Percentiles rank a stretch among this genome's conserved stretches.
phyloP scores from a whole-genome alignment of 2,329 filamentous ascomycete species.

The Metarhizium anisopliae region DNA sequence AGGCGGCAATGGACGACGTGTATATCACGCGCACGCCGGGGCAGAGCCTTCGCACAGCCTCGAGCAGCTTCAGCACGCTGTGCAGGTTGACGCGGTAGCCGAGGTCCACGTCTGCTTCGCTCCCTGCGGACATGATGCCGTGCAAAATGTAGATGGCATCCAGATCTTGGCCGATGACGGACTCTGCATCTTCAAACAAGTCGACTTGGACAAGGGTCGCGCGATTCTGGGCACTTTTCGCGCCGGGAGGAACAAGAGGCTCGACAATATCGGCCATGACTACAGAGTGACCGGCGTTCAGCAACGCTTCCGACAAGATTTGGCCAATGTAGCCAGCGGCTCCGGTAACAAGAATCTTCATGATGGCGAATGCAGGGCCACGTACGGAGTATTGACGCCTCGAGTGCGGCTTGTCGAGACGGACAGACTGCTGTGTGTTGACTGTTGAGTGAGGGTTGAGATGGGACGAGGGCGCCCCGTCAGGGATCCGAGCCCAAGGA shows the following conservation, averaged over 20 bases:
- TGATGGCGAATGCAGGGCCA: neutral
- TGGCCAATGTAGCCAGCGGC: conserved; percentile 58
- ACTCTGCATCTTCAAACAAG: too few species aligned
- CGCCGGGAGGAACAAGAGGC: too few species aligned
- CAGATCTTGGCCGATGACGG: conserved; percentile 15
- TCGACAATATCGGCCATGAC: too few species aligned
- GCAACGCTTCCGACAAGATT: conserved; percentile 45
- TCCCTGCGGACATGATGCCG: conserved; percentile 54
- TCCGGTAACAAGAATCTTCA: conserved; percentile 52
- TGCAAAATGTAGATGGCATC: conserved; percentile 48
- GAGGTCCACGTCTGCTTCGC: conserved; percentile 47
- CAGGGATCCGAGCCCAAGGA: too few species aligned
- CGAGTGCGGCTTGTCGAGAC: too few species aligned
- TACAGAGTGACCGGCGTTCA: conserved; percentile 15
- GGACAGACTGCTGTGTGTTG: too few species aligned
- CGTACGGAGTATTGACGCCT: too few species aligned
- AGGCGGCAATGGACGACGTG: conserved; percentile 49
- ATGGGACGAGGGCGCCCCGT: too few species aligned
- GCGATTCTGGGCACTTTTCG: too few species aligned
- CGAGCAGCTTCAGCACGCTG: conserved; percentile 41
- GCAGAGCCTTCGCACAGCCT: conserved; percentile 33
- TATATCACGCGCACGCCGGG: conserved; percentile 46
- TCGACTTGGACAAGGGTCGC: too few species aligned
- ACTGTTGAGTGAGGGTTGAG: too few species aligned
- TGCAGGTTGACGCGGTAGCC: conserved; percentile 48